Base-by-base conservation (phyloP, 192 early-diverging fungal genomes). In the Backusella morwellensis region DNA sequence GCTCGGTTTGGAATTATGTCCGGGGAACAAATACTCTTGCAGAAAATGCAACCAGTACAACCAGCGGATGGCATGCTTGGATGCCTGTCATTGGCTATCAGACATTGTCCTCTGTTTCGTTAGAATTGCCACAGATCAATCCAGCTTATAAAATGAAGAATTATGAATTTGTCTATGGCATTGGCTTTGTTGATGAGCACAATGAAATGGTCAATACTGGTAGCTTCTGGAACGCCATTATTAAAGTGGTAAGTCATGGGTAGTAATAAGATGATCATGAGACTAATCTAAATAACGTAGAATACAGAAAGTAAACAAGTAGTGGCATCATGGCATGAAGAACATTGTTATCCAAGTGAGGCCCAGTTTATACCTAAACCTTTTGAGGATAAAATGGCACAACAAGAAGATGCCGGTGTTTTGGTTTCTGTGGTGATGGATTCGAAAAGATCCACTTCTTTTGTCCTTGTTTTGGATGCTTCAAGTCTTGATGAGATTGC, bases 341-440 rank as follows among this genome's bases (percentile, higher is more conserved):
- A 86, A 63, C 83, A 92, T 77, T 92, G 91, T 80, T 93, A 88
- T 73, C 93, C 95, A 35, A 91, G 92, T 9, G 93, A 96, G 82
- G 90, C 95, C 1, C 77, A 92, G 19, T 96, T 95, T 86, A 89
- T 96, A 34, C 91, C 93, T 50, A 85, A 75, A 21, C 68, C 75
- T 14, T n/a, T 35, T 34, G 56, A 74, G 3, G 80, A 74, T 23
- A 78, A 87, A 52, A 79, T 76, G 9, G 77, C 70, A 44, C 81
- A 84, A 26, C 47, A 50, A 14, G 94, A 96, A 82, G 95, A 94
- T 78, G 88, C 91, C 36, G 95, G 95, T 21, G 91, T 90, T 41
- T 40, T 96, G 26, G 70, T 96, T 42, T 91, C 90, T 42, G 84
- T 95, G 41, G 91, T 96, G 9, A 91, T 93, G 56, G 89, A 94